Base-by-base conservation (phyloP, 805 yeast genomes). In the Danielozyma ontarioensis region DNA sequence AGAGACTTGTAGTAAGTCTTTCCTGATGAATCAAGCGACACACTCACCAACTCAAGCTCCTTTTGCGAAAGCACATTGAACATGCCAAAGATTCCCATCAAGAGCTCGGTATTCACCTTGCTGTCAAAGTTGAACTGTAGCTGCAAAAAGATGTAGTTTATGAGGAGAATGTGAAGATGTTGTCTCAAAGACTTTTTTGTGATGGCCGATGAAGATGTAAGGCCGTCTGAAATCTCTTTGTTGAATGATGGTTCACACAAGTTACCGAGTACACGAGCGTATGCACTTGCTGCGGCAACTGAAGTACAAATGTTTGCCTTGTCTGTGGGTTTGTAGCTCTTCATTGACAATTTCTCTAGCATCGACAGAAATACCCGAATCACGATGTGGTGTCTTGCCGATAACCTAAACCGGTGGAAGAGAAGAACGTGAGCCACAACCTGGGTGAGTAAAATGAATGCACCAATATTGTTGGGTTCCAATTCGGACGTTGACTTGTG, bases 361-460 rank as follows among this genome's bases (percentile, higher is more conserved):
- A 80, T 56, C 3, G 74, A 58, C 11, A 70, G 63, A 28, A 82
- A 62, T 1, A 72, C 52, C 1, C 64, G 45, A 5, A 76, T 59
- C 3, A 87, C 44, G 28, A 88, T 48, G 52, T 87, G 95, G 48
- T 84, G 79, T 50, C 97, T 76, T 24, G 80, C 76, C 0, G 80
- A 67, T 13, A 89, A 59, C 47, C 87, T 73, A 50, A 64, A 74
- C 33, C 96, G 71, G 46, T 86, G 93, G 48, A 70, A 70, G 17
- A 86, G 59, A 6, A 89, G 53, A 2, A 84, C 57, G 24, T 72
- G 69, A 0, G 95, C 79, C 17, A 83, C 45, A 0, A 77, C 58
- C 34, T 72, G 73, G 4, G 77, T 63, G 3, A 74, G 42, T 4
- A 49, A 40, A 2, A 57, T 35, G 46, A 65, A 79, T 2, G 63